Conservation (phyloP, 495 filamentous ascomycete species). For the Gamarada debralockiae region DNA sequence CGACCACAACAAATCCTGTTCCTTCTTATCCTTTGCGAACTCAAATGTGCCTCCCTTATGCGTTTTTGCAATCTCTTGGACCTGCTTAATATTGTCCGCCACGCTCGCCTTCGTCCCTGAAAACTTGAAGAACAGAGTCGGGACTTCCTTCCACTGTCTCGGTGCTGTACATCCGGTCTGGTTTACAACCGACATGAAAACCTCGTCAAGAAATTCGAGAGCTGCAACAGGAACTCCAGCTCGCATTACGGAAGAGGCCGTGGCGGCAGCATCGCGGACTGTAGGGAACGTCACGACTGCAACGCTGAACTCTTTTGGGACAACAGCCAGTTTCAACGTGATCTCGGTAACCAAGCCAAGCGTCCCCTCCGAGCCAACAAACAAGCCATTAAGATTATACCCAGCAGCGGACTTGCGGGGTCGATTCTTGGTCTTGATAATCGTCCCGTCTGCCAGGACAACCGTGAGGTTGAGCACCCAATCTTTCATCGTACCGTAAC, state of each 20-base stretch:
- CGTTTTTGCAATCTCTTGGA: constrained; percentile 55
- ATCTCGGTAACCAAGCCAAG: constrained; percentile 72
- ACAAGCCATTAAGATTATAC: constrained; percentile 71
- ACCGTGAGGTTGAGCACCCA: constrained; percentile 81
- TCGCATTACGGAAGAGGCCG: constrained; percentile 64
- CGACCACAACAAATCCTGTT: constrained; percentile 67
- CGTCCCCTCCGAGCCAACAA: constrained; percentile 76
- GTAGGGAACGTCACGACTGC: constrained; percentile 73
- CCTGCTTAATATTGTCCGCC: constrained; percentile 60
- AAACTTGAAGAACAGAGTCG: constrained; percentile 83
- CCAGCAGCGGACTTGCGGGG: constrained; percentile 77
- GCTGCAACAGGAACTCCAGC: constrained; percentile 69
- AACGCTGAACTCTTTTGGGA: constrained; percentile 66
- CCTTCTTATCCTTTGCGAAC: constrained; percentile 61
- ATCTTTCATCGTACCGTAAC: constrained; percentile 83
- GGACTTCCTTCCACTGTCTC: constrained; percentile 65
- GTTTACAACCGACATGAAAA: constrained; percentile 76
- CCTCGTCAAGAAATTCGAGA: constrained; percentile 78
- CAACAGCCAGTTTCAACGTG: constrained; percentile 68
- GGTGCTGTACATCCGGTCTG: constrained; percentile 58
- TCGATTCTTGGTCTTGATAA: constrained; percentile 70
- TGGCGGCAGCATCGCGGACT: constrained; percentile 64
- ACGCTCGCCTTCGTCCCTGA: constrained; percentile 65
- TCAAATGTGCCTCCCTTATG: constrained; percentile 64
- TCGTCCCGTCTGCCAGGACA: constrained; percentile 70